phyloP scores from a whole-genome alignment of 805 yeast genomes.

The Yarrowia deformans region DNA sequence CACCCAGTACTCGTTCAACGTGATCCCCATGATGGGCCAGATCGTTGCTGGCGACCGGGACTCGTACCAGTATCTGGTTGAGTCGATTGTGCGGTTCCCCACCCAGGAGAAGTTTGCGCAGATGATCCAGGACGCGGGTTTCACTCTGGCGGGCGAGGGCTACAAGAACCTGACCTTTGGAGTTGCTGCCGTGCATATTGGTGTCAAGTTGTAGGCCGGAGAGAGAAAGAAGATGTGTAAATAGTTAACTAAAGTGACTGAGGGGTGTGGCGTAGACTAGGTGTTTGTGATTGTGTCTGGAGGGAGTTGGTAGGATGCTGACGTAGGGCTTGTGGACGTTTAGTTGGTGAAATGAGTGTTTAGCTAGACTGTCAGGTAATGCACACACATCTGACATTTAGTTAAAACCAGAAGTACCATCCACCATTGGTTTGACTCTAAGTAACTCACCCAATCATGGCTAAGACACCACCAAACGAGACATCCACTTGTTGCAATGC shows the following conservation, averaged over 20 bases:
- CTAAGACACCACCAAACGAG: no score
- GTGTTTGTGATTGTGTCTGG: no score
- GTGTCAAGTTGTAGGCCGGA: slow-evolving; percentile 71
- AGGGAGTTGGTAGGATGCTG: no score
- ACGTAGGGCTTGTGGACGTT: no score
- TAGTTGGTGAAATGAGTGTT: no score
- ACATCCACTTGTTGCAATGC: no score
- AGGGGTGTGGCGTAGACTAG: not conserved
- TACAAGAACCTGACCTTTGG: slow-evolving; percentile 95
- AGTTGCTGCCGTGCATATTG: slow-evolving; percentile 93
- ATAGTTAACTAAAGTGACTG: slow-evolving; percentile 25
- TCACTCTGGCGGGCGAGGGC: slow-evolving; percentile 86
- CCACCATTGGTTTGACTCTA: no score
- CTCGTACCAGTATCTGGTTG: slow-evolving; percentile 95
- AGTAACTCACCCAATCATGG: no score
- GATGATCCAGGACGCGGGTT: slow-evolving; percentile 96
- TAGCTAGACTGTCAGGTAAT: no score
- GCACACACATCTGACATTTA: no score
- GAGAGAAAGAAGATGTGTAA: not conserved
- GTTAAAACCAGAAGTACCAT: no score
- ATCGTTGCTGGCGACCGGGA: slow-evolving; percentile 94
- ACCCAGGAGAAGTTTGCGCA: slow-evolving; percentile 85
- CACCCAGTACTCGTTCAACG: slow-evolving; percentile 86
- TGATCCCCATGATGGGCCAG: slow-evolving; percentile 94
- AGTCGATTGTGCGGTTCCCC: slow-evolving; percentile 91